Percentiles rank a stretch among this genome's conserved stretches.
These are phyloP conservation scores for Wickerhamomyces silvicola DNA, from an alignment of 805 yeast genomes.

Conservation along the genomic window DNA sequence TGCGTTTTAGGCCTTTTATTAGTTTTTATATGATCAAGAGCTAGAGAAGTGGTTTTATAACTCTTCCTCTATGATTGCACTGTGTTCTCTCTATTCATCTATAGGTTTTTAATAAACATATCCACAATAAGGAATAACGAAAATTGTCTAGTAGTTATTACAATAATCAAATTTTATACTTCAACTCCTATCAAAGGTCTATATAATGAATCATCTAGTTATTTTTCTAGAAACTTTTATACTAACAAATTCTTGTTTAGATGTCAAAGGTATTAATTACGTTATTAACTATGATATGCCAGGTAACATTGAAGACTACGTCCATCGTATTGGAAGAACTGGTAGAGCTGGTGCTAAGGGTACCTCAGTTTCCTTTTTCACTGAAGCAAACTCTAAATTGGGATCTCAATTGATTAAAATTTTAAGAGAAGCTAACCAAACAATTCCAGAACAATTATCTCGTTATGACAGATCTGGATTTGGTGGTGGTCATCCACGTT, in stretches of 20 bases:
- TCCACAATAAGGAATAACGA: neutral
- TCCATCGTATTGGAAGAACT: conserved; percentile 92
- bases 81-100: conserved; percentile 4
- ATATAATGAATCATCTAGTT: neutral
- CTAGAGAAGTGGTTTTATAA: neutral
- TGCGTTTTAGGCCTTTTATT: too few relatives aligned
- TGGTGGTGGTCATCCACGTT: conserved; percentile 49
- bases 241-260: conserved; percentile 39
- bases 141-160: too few relatives aligned
- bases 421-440: conserved; percentile 92
- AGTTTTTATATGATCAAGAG: neutral
- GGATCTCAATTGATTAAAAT: conserved; percentile 88
- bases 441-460: conserved; percentile 71
- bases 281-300: conserved; percentile 98
- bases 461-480: conserved; percentile 72
- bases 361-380: conserved; percentile 92
- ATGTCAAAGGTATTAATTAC: conserved; percentile 93
- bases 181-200: too few relatives aligned
- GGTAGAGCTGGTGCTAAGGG: conserved; percentile 98
- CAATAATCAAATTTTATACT: too few relatives aligned
- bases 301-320: conserved; percentile 96
- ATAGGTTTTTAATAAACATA: conserved; percentile 6
- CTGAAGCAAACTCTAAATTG: conserved; percentile 77
- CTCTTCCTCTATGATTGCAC: neutral
- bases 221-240: neutral